A percentile compares a stretch with the other conserved stretches of the same genome.
These are phyloP conservation scores for Echinosophora koreensis DNA, from an alignment of 306 rosid species.

Conservation along the genomic window DNA sequence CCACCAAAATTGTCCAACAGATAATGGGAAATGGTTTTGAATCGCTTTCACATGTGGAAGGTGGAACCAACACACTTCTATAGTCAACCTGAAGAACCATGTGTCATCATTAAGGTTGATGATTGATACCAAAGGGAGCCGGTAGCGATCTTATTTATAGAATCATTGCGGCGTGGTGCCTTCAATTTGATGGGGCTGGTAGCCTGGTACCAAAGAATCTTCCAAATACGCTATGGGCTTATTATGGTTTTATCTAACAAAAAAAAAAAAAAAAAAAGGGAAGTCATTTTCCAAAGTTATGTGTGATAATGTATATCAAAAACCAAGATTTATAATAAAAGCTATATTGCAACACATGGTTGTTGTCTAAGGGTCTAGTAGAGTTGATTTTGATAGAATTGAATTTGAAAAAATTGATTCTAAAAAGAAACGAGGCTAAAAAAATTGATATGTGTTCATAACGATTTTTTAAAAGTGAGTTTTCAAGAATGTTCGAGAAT, in stretches of 20 bases:
- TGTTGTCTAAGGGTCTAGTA: too few relatives aligned
- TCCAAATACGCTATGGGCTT: constrained; percentile 16
- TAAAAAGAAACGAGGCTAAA: too few relatives aligned
- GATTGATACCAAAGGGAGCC: constrained; percentile 28
- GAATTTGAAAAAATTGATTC: too few relatives aligned
- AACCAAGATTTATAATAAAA: not conserved
- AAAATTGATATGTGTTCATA: too few relatives aligned
- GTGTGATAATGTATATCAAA: not conserved
- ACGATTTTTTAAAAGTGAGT: too few relatives aligned
- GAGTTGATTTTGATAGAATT: too few relatives aligned
- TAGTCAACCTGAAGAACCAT: constrained; percentile 1
- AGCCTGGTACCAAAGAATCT: constrained; percentile 35
- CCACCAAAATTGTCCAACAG: constrained; percentile 34
- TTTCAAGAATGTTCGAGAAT: too few relatives aligned
- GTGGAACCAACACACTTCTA: constrained; percentile 38
- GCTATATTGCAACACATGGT: not conserved
- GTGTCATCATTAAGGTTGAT: constrained; percentile 26
- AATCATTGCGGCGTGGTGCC: constrained; percentile 9
- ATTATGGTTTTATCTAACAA: not conserved
- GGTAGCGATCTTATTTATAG: not conserved
- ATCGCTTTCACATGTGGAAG: constrained; percentile 46
- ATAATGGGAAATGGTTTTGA: constrained; percentile 38
- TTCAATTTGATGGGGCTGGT: not conserved
- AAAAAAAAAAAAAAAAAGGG: not conserved
- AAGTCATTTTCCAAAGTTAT: constrained; percentile 12